Conservation (phyloP, 805 yeast genomes). For the Wickerhamiella australiensis region DNA sequence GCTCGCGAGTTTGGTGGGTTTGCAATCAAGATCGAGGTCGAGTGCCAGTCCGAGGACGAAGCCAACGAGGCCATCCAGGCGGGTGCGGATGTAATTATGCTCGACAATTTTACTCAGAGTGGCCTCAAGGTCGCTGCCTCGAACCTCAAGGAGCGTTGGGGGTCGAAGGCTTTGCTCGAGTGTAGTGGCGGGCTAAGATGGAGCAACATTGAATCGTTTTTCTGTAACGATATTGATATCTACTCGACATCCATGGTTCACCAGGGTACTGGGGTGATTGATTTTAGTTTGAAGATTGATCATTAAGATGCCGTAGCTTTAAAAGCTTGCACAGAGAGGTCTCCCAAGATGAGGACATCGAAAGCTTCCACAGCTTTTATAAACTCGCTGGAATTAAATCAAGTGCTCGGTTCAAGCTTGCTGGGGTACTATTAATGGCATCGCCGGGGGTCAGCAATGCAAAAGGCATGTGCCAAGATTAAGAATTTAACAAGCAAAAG, state of each 20-base stretch:
- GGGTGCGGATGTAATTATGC: constrained; percentile 92
- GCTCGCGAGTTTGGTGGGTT: constrained; percentile 82
- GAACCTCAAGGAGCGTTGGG: constrained; percentile 47
- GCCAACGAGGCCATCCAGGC: constrained; percentile 89
- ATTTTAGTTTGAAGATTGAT: constrained; percentile 68
- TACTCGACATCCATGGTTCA: constrained; percentile 86
- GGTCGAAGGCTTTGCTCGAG: constrained; percentile 51
- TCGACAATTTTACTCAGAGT: constrained; percentile 70
- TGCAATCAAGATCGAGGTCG: constrained; percentile 83
- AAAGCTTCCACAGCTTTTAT: neutral
- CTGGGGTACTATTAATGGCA: too few relatives aligned
- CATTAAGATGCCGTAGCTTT: constrained; percentile 21
- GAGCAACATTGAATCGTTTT: constrained; percentile 48
- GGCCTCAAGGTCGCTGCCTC: constrained; percentile 54
- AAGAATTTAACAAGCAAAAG: too few relatives aligned
- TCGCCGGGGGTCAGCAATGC: too few relatives aligned
- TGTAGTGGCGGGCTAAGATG: constrained; percentile 85
- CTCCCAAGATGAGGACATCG: too few relatives aligned
- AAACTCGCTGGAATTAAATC: too few relatives aligned
- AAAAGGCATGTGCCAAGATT: too few relatives aligned
- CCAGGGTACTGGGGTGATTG: constrained; percentile 78
- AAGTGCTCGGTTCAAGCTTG: too few relatives aligned
- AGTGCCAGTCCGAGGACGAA: constrained; percentile 71
- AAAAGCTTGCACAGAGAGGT: neutral
- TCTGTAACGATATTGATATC: constrained; percentile 73